phyloP scores from a whole-genome alignment of 768 basidiomycete genomes.

The Pseudohyphozyma bogoriensis region DNA sequence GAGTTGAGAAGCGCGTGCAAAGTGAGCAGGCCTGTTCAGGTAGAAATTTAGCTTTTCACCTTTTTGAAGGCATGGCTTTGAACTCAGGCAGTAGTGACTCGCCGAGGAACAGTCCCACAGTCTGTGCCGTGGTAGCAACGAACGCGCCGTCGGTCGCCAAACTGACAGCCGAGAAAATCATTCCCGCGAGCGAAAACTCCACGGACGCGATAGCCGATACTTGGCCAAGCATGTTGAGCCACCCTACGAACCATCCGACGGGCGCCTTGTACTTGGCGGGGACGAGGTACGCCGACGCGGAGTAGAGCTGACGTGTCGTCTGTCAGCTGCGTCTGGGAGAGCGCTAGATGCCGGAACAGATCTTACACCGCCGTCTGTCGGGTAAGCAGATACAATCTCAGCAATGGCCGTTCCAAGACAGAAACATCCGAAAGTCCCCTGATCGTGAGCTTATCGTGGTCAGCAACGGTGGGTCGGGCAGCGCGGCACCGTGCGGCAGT shows the following conservation, averaged over 20 bases:
- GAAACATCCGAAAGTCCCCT: constrained; percentile 29
- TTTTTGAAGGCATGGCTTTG: too few species aligned
- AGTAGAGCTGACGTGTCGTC: constrained; percentile 43
- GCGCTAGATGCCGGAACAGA: not conserved
- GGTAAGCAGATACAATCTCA: constrained; percentile 37
- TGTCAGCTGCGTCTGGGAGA: constrained; percentile 39
- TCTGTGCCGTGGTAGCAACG: constrained; percentile 57
- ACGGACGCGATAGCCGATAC: constrained; percentile 76
- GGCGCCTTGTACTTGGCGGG: constrained; percentile 36
- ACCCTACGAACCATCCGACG: constrained; percentile 39
- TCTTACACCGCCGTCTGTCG: constrained; percentile 34
- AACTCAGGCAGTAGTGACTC: too few species aligned
- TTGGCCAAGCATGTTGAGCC: constrained; percentile 64
- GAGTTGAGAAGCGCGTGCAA: constrained; percentile 59
- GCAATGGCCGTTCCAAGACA: constrained; percentile 26
- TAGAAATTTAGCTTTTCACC: too few species aligned
- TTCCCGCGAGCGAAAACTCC: constrained; percentile 53
- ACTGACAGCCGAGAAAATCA: constrained; percentile 55
- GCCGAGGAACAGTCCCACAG: constrained; percentile 68
- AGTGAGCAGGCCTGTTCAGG: constrained; percentile 47
- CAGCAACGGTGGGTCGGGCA: not conserved
- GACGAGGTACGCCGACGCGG: constrained; percentile 40
- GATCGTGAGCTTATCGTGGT: constrained; percentile 5
- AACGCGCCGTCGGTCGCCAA: constrained; percentile 70
- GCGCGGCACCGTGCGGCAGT: too few species aligned